Evolutionary conservation across 768 basidiomycete species (phyloP).

Genomic region (Asterophora parasitica): DNA sequence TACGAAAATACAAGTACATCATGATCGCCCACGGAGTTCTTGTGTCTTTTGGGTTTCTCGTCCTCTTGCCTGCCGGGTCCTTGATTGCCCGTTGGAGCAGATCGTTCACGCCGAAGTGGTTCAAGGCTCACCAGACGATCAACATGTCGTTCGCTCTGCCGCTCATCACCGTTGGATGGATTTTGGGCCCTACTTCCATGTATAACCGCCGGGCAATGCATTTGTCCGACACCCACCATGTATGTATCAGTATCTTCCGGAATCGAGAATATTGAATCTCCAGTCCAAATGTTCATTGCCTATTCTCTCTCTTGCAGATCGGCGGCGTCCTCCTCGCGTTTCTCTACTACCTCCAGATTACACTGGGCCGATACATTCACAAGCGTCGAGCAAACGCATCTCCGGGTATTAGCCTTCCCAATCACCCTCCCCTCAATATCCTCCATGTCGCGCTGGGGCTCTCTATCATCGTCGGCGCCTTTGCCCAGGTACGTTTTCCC

Average conservation of each 20-base stretch:
- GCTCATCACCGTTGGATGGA: constrained; percentile 43
- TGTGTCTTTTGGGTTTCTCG: constrained; percentile 49
- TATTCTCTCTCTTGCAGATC: constrained; percentile 30
- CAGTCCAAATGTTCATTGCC: too few species aligned
- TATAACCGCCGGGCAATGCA: constrained; percentile 36
- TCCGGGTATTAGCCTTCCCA: constrained; percentile 18
- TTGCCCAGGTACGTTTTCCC: constrained; percentile 39
- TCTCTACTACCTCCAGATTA: constrained; percentile 47
- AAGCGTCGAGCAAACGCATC: constrained; percentile 27
- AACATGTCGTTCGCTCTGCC: constrained; percentile 47
- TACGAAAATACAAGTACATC: constrained; percentile 33
- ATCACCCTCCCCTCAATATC: constrained; percentile 52
- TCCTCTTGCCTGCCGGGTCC: constrained; percentile 50
- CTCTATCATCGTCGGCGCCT: constrained; percentile 42
- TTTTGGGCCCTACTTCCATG: constrained; percentile 45
- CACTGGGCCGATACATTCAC: constrained; percentile 52
- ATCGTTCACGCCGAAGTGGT: constrained; percentile 49
- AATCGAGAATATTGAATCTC: too few species aligned
- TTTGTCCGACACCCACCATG: constrained; percentile 47
- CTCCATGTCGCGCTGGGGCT: constrained; percentile 53
- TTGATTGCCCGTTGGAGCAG: constrained; percentile 52
- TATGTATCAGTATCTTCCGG: too few species aligned
- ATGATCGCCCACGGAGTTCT: constrained; percentile 51
- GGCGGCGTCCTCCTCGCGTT: constrained; percentile 47
- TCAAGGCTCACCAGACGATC: constrained; percentile 48